Base-by-base conservation (phyloP, 1,139 yeast genomes). In the Suhomyces coccinellae region DNA sequence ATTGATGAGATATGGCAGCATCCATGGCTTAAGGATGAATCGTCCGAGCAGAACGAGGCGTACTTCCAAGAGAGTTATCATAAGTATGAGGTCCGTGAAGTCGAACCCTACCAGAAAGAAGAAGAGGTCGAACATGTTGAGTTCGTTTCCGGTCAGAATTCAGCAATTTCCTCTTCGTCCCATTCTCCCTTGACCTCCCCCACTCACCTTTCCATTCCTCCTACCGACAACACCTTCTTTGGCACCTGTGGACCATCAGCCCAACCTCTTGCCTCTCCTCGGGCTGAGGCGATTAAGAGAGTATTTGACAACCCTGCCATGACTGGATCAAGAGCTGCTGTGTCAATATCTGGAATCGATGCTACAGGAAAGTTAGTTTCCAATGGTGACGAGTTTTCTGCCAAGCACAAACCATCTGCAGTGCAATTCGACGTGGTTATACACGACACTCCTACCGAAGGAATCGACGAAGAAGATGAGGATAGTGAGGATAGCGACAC, bases 1-100 rank as follows among this genome's bases (percentile, higher is more conserved):
- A 69, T 90, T 24, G 67, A 67, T 4, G 83, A 81, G 50, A 82
- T 93, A 39, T 85, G 88, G 72, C 62, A 67, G 11, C 79, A 74
- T 53, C 73, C 77, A 9, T 74, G 79, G 79, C 55, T 67, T 4
- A 59, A 55, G 36, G 51, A 39, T 9, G 33, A 20, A 6, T 29
- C 39, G 31, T 6, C 20, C 2, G 41, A 36, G 14, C 39, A 37
- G 15, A 33, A 28, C 8, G 38, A 43, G n/a, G 41, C 43, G 24
- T 49, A 49, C 32, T 49, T 49, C 20, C 50, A 45, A 4, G 40
- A 46, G 11, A 26, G 16, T 7, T 43, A 46, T 26, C 49, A 46
- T 17, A 40, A 40, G 5, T 46, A 46, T 12, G 49, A 46, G 15
- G 49, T 46, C 16, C 32, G 17, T n/a, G 30, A 37, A 13, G 9